These are phyloP conservation scores for Microthlaspi erraticum DNA, from an alignment of 345 rosid genomes.

Conservation along the genomic window DNA sequence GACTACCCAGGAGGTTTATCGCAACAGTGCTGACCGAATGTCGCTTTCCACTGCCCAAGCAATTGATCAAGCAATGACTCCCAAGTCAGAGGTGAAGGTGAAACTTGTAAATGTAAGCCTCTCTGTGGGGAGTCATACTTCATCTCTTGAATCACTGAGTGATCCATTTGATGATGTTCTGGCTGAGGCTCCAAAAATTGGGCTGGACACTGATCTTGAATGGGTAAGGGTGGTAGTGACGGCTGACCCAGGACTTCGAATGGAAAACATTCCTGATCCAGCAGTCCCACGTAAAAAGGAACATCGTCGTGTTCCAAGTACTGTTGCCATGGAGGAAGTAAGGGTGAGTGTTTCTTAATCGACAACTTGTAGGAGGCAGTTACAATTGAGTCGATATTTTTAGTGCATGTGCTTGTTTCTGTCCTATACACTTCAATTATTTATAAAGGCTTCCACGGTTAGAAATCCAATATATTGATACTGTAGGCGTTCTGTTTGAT, in stretches of 20 bases:
- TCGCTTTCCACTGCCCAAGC: conserved; percentile 95
- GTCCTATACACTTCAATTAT: conserved; percentile 13
- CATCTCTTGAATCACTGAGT: conserved; percentile 32
- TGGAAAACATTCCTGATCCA: conserved; percentile 77
- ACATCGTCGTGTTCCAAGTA: conserved; percentile 99
- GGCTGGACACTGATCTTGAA: conserved; percentile 62
- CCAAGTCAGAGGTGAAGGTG: conserved; percentile 69
- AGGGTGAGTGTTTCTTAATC: conserved; percentile 61
- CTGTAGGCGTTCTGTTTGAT: conserved; percentile 2
- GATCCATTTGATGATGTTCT: conserved; percentile 45
- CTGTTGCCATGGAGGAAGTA: conserved; percentile 97
- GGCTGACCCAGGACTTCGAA: conserved; percentile 76
- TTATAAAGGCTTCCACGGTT: conserved; percentile 16
- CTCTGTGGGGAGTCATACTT: conserved; percentile 58
- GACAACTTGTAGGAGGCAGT: conserved; percentile 12
- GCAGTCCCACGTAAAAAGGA: conserved; percentile 73
- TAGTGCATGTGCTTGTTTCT: conserved; percentile 12
- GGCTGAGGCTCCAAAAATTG: conserved; percentile 39
- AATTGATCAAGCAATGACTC: conserved; percentile 99
- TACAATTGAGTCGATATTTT: background rate
- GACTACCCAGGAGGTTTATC: conserved; percentile 95
- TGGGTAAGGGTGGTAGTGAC: conserved; percentile 93
- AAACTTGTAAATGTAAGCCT: conserved; percentile 75
- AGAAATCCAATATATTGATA: conserved; percentile 14
- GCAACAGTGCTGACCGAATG: conserved; percentile 97